Conservation (phyloP, 2,329 filamentous ascomycete genomes). For the Calonectria multiphialidica region DNA sequence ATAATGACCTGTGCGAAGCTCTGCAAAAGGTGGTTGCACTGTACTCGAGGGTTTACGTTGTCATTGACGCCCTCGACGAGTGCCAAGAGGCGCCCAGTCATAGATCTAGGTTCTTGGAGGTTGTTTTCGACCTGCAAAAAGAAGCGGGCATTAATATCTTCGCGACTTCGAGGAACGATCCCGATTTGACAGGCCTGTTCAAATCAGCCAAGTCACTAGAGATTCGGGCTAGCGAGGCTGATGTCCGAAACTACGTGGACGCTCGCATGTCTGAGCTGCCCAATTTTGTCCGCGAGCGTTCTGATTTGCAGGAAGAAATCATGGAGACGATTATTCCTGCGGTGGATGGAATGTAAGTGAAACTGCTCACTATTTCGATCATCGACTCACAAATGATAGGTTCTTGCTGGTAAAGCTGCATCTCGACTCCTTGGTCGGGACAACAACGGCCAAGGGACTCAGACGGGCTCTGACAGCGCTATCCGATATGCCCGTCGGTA, state of each 20-base stretch:
- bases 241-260: constrained; percentile 16
- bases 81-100: neutral
- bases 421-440: constrained; percentile 31
- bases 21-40: neutral
- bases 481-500: constrained; percentile 42
- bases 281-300: neutral
- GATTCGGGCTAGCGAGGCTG: constrained; percentile 10
- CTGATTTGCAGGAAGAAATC: constrained; percentile 22
- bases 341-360: constrained; percentile 23
- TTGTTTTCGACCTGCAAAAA: neutral
- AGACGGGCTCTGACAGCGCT: constrained; percentile 41
- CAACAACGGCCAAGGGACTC: constrained; percentile 48
- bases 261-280: constrained; percentile 2
- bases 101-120: neutral
- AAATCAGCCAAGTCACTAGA: neutral
- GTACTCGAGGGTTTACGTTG: neutral
- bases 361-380: no score
- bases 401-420: constrained; percentile 37
- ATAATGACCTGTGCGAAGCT: neutral
- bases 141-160: neutral
- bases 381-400: constrained; percentile 1
- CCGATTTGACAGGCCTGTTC: neutral
- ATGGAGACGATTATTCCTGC: neutral
- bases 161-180: constrained; percentile 8
- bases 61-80: constrained; percentile 3